A percentile compares a stretch with the other conserved stretches of the same genome.
These are phyloP conservation scores for Mrakiaceae sp. DNA, from an alignment of 1,284 basidiomycete species.

Conservation along the genomic window DNA sequence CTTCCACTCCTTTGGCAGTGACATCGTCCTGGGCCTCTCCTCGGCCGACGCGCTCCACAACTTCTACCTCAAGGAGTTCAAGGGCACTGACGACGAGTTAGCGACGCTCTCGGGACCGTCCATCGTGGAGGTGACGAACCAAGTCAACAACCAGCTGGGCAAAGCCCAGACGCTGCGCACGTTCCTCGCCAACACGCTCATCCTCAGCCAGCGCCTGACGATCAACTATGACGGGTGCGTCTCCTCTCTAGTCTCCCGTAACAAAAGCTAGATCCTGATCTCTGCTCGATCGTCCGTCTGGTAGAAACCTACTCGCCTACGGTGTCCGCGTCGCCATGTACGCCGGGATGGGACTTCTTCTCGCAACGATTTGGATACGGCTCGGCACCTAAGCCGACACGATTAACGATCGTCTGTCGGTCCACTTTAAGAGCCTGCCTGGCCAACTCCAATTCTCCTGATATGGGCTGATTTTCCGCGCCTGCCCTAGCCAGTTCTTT, in stretches of 20 bases:
- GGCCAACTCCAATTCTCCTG: too few relatives aligned
- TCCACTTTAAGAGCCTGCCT: too few relatives aligned
- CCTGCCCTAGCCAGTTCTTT: too few relatives aligned
- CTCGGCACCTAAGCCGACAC: conserved; percentile 34
- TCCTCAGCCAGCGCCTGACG: conserved; percentile 20
- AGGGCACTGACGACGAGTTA: too few relatives aligned
- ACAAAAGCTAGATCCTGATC: too few relatives aligned
- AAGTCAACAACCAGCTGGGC: not conserved
- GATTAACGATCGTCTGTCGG: conserved; percentile 31
- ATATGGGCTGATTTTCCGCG: too few relatives aligned
- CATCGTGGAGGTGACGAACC: not conserved
- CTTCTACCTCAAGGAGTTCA: conserved; percentile 5
- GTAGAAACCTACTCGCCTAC: conserved; percentile 47
- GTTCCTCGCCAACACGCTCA: conserved; percentile 18
- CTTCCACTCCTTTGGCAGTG: conserved; percentile 17
- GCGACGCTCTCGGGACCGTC: not conserved
- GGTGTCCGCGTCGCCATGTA: conserved; percentile 54
- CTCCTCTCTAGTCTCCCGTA: too few relatives aligned
- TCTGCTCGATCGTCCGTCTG: too few relatives aligned
- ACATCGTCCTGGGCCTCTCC: too few relatives aligned
- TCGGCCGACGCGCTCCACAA: not conserved
- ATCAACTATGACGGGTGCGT: too few relatives aligned
- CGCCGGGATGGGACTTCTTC: conserved; percentile 44
- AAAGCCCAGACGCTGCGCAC: too few relatives aligned
- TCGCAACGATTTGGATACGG: conserved; percentile 50